Evolutionary conservation across 176 grass and related monocot species (phyloP), one percentile per base, ranked within the genome.

Genomic region (Tuctoria greenei): DNA sequence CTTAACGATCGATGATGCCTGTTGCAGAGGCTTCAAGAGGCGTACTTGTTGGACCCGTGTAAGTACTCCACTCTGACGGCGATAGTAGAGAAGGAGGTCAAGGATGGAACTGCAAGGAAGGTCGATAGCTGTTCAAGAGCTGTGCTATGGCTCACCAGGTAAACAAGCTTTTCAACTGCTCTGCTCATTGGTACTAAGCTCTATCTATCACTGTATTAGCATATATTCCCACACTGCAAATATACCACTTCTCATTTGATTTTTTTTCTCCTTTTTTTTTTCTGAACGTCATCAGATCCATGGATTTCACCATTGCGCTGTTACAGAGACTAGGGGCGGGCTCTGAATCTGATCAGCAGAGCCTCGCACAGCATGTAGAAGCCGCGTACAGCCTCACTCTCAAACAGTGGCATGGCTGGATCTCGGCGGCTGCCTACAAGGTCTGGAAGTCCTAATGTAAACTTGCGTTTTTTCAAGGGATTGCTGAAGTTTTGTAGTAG

Each of bases 341-440:
- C 71, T 77, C 82, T 73, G 84, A 84, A 67, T 77, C 82, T 73
- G 84, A 84, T 2, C 67, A 79, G 41, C 74, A 43, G 83, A 87
- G 58, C 65, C 75, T 98, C 27, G 44, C 72, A 9, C 63, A 98
- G 66, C 61, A 88, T 7, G 81, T 94, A n/a, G 89, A 98, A 71
- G 76, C 84, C 44, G 82, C 87, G 6, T 98, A 95, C 54, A 51
- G 18, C 55, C 49, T 21, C 56, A 82, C 76, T 42, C 74, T 98
- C 16, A 87, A 87, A 61, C 95, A 77, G 52, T 98, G 91, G 84
- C 95, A 98, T 77, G 95, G 95, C 21, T 95, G 95, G 95, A 95
- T 98, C 41, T 83, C 95, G 40, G 90, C 91, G 20, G 95, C 95
- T 18, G 91, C 95, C 36, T 98, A 79, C 31, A 98, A 95, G 89